Conservation (phyloP, 2,329 filamentous ascomycete species). For the Fusarium sp. region DNA sequence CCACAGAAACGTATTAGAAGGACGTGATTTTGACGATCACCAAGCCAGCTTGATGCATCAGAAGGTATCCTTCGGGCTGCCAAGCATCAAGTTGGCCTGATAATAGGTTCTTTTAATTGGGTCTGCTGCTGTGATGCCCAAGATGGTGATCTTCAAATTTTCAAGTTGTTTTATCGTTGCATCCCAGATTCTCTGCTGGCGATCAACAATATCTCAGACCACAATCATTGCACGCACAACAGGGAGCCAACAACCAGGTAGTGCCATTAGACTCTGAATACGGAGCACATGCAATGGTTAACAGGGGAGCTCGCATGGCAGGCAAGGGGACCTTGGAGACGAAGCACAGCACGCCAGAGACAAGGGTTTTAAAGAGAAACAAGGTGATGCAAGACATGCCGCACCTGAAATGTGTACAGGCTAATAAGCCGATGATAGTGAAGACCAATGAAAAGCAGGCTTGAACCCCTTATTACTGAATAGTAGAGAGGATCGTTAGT, state of each 20-base stretch:
- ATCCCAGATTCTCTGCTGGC: conserved; percentile 15
- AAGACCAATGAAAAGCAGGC: background rate
- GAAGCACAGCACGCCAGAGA: conserved; percentile 37
- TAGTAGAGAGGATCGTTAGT: background rate
- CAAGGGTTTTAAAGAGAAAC: conserved; percentile 34
- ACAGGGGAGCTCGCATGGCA: conserved; percentile 33
- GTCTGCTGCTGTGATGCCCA: conserved; percentile 6
- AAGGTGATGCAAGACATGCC: conserved; percentile 42
- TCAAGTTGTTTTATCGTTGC: conserved; percentile 21
- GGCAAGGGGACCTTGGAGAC: conserved; percentile 33
- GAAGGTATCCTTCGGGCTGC: background rate
- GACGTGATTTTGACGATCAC: conserved; percentile 19
- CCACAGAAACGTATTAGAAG: conserved; percentile 13
- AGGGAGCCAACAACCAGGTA: conserved; percentile 21
- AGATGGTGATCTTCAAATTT: conserved; percentile 26
- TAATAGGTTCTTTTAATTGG: conserved; percentile 2
- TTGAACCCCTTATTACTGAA: background rate
- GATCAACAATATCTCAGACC: conserved; percentile 26
- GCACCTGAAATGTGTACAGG: conserved; percentile 17
- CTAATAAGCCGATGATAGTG: background rate
- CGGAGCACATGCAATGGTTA: conserved; percentile 11
- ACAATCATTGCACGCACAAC: conserved; percentile 22
- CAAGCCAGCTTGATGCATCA: background rate
- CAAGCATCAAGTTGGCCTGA: conserved; percentile 9
- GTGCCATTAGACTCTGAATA: conserved; percentile 20